Conservation (phyloP, 139 green algal species). For the Haematococcus sp. region DNA sequence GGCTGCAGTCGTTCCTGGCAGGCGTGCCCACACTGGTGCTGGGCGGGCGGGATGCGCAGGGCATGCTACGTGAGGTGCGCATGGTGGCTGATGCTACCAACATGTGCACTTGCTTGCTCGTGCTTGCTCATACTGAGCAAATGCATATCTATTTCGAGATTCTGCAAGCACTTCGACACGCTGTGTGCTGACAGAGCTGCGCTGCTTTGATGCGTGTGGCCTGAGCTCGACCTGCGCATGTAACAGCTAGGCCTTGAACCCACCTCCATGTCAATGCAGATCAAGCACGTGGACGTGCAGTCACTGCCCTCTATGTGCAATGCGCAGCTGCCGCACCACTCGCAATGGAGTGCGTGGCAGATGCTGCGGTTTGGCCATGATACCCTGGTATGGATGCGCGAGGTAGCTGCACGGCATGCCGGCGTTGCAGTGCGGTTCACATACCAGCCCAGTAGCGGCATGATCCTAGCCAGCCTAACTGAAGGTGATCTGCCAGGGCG, state of each 20-base stretch:
- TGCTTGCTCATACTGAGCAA: not conserved
- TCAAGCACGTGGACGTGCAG: slow-evolving; percentile 25
- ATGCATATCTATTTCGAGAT: not conserved
- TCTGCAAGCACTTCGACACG: not conserved
- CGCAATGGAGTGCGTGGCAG: slow-evolving; percentile 8
- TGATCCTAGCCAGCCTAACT: too few relatives aligned
- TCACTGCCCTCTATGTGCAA: slow-evolving; percentile 22
- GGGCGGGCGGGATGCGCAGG: slow-evolving; percentile 35
- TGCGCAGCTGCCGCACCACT: slow-evolving; percentile 7
- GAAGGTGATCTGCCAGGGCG: too few relatives aligned
- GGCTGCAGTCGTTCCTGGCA: slow-evolving; percentile 8
- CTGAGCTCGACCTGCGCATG: too few relatives aligned
- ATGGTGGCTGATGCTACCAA: not conserved
- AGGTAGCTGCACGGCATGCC: not conserved
- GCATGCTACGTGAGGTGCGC: slow-evolving; percentile 35
- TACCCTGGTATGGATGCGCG: slow-evolving; percentile 35
- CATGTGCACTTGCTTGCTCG: not conserved
- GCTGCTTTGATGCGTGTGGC: too few relatives aligned
- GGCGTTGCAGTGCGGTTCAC: too few relatives aligned
- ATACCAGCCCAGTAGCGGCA: too few relatives aligned
- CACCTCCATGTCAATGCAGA: too few relatives aligned
- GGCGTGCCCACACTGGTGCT: slow-evolving; percentile 36
- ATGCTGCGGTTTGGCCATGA: slow-evolving; percentile 45
- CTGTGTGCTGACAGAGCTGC: not conserved
- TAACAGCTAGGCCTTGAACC: too few relatives aligned